These are phyloP conservation scores for Talaromyces amestolkiae DNA, from an alignment of 2,329 filamentous ascomycete genomes.

Conservation along the genomic window DNA sequence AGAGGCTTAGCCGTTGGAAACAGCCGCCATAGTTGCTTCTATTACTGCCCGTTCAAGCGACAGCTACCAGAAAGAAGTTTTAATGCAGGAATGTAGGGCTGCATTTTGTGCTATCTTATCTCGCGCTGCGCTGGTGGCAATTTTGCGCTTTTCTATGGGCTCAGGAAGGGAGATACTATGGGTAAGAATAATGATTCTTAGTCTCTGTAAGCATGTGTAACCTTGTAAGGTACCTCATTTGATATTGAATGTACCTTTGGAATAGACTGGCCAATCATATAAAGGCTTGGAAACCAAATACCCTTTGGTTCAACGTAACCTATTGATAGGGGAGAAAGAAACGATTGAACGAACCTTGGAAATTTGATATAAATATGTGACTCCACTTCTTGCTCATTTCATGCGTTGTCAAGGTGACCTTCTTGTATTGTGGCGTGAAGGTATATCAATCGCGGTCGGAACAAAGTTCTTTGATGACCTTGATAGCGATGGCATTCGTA, in stretches of 20 bases:
- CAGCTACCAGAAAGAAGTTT: background rate
- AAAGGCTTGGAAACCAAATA: no score
- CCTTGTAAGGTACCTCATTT: background rate
- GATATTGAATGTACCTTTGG: background rate
- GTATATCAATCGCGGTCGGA: background rate
- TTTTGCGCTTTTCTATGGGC: background rate
- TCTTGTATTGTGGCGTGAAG: background rate
- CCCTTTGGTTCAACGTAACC: no score
- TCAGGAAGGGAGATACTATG: background rate
- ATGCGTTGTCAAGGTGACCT: background rate
- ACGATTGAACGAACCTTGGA: background rate
- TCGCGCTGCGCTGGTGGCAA: background rate
- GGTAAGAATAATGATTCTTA: background rate
- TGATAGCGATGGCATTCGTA: background rate
- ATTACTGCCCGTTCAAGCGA: conserved; percentile 35
- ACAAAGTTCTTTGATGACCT: background rate
- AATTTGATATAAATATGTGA: background rate
- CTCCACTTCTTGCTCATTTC: background rate
- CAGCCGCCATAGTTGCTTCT: conserved; percentile 45
- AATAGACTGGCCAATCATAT: background rate
- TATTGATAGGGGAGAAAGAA: no score
- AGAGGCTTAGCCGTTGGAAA: conserved; percentile 27
- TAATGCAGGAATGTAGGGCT: background rate
- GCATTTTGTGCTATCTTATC: background rate
- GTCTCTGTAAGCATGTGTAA: background rate